Evolutionary conservation across 2,329 filamentous ascomycete genomes (phyloP), one percentile per base, ranked within the genome.

Genomic region (Annulohypoxylon truncatum): DNA sequence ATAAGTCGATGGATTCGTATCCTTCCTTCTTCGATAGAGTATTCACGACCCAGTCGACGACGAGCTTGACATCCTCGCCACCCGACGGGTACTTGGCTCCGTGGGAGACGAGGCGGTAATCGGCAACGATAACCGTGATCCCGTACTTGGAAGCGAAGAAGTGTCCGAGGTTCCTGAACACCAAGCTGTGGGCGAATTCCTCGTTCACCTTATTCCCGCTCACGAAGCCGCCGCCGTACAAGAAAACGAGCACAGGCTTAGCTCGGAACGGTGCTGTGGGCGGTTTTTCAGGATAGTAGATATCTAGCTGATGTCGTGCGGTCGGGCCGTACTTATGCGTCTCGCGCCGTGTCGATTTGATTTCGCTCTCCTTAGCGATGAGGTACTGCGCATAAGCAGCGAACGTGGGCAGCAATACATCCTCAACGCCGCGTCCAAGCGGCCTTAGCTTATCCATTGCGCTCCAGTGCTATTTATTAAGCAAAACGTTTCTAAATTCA

Each of bases 81-180:
- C 80, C 80, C 4, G 78, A 80, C 1, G 80, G 80, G 59, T 76
- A 81, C 13, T 61, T 72, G 0, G 79, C 80, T n/a, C 76, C 79
- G 50, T 82, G 79, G 3, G 72, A 69, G 15, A 80, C 67, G 13
- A 81, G 73, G 10, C 80, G 72, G 64, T 81, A 82, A 60, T 82
- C 79, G 1, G 76, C 71, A 10, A 81, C 72, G 26, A 81, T 67
- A 12, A 78, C 76, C 5, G 73, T 77, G 50, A 78, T 74, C 26
- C 78, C 78, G 51, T 71, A 73, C 4, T 69, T 72, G 26, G 76
- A 67, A 6, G 79, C 75, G 71, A 81, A 82, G 74, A 76, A 81
- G 47, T 79, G 74, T 5, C 78, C 80, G 3, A 81, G 48, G 64
- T 82, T 81, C 13, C 71, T 72, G 61, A 79, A 77, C 1, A 75